Evolutionary conservation across 2,329 filamentous ascomycete genomes (phyloP).

Genomic region (Fusarium sp.): DNA sequence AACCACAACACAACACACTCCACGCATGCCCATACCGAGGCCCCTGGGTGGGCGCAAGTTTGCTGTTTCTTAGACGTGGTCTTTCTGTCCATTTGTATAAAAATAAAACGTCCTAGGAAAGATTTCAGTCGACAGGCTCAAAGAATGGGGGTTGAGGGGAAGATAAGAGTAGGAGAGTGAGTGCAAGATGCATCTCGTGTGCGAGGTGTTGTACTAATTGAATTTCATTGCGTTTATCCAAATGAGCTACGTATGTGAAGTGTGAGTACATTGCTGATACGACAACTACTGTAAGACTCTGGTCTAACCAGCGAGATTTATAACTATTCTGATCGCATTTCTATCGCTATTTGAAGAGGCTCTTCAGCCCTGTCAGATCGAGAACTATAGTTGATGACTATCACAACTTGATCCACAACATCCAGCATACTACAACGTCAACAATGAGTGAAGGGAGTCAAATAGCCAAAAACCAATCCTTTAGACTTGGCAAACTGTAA

Average conservation of each 20-base stretch:
- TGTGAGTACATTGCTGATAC: background rate
- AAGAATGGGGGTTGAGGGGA: conserved; percentile 14
- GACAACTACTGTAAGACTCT: background rate
- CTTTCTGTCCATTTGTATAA: conserved; percentile 54
- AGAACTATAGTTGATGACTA: background rate
- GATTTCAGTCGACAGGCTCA: conserved; percentile 41
- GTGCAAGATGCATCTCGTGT: conserved; percentile 31
- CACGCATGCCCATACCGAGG: conserved; percentile 27
- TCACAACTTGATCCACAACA: background rate
- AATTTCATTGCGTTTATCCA: conserved; percentile 32
- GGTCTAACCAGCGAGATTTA: too few species aligned
- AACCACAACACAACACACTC: conserved; percentile 27
- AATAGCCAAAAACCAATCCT: background rate
- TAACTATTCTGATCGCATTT: background rate
- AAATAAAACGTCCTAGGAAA: conserved; percentile 53
- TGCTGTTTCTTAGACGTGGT: conserved; percentile 54
- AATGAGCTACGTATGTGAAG: background rate
- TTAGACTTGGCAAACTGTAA: background rate
- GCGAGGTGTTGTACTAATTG: conserved; percentile 44
- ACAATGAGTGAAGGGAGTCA: too few species aligned
- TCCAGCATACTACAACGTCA: background rate
- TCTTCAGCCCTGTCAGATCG: background rate
- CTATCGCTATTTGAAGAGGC: background rate
- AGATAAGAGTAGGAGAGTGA: conserved; percentile 26
- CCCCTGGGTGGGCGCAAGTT: conserved; percentile 43